These are phyloP conservation scores for Linnemannia schmuckeri DNA, from an alignment of 192 early-diverging fungal genomes.

Conservation along the genomic window DNA sequence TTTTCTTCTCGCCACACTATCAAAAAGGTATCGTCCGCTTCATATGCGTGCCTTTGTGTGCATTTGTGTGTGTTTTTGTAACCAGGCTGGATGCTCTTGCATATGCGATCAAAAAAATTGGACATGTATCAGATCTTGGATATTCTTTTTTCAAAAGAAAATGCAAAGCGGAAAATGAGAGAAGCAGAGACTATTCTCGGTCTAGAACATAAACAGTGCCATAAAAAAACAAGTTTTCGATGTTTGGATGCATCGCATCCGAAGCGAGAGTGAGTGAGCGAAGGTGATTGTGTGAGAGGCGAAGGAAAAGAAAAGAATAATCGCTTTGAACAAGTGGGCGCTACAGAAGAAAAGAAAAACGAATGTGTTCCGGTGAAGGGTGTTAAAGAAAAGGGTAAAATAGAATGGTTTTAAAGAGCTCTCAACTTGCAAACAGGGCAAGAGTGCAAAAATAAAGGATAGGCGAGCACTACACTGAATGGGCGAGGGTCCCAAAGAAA, in stretches of 20 bases:
- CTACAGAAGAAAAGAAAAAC: background rate
- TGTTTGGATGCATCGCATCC: background rate
- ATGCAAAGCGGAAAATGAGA: background rate
- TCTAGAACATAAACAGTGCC: background rate
- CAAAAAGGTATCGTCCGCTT: background rate
- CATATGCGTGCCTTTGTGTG: too few relatives aligned
- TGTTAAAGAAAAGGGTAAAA: background rate
- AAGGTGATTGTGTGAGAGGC: too few relatives aligned
- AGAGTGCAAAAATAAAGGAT: background rate
- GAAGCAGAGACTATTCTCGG: background rate
- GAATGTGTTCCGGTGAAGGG: background rate
- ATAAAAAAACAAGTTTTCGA: background rate
- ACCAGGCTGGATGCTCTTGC: background rate
- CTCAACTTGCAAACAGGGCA: background rate
- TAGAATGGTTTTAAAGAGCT: background rate
- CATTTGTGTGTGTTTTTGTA: background rate
- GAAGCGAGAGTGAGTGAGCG: background rate
- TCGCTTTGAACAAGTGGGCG: background rate
- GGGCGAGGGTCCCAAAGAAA: background rate
- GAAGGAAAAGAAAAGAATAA: background rate
- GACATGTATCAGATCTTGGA: background rate
- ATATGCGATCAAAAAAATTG: background rate
- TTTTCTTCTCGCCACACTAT: background rate
- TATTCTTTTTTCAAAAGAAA: background rate
- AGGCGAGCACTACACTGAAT: background rate